Evolutionary conservation across 257 asterid genomes (phyloP), one percentile per base, ranked within the genome.

Genomic region (Forsythia suspensa): DNA sequence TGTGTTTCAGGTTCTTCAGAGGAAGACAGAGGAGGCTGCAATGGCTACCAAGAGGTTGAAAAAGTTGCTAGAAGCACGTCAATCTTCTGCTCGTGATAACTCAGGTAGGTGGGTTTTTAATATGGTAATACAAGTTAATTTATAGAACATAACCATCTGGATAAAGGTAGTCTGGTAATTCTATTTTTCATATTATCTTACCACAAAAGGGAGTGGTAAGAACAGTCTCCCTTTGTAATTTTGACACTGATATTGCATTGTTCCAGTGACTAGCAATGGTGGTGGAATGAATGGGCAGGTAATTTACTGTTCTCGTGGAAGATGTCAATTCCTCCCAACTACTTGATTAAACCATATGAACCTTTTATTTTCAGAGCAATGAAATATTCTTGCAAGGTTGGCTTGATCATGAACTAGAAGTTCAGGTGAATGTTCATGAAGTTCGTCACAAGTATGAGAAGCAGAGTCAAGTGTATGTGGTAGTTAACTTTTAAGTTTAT

Each of bases 1-100:
- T 71, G 70, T 70, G 21, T 73, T 87, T 80, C 92, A 96, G 99
- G 99, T 96, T 89, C 99, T 96, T 74, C 99, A 96, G 87, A 90
- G 99, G 83, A 96, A 96, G 88, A 96, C 97, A 57, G 99, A 92
- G 84, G 98, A 96, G 89, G 99, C 99, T 83, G 99, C 99, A 83
- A 84, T 96, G 91, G 99, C 99, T 82, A 96, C 99, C 80, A 94
- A 92, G 89, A 89, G 98, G 87, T 88, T 96, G 75, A 96, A 96
- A 85, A 98, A 96, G 84, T 81, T 96, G 93, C 95, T 96, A 48
- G 99, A 96, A 89, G 97, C 97, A 73, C 98, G 99, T 43, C 94
- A 92, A 90, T 86, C 95, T 77, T 86, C 97, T 59, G 80, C 87
- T 73, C 99, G 99, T 43, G 99, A 96, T 65, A 91, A 84, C 87